Percentiles rank a stretch among this genome's conserved stretches.
phyloP scores from a whole-genome alignment of 495 filamentous ascomycete species.

The Tirmania nivea region DNA sequence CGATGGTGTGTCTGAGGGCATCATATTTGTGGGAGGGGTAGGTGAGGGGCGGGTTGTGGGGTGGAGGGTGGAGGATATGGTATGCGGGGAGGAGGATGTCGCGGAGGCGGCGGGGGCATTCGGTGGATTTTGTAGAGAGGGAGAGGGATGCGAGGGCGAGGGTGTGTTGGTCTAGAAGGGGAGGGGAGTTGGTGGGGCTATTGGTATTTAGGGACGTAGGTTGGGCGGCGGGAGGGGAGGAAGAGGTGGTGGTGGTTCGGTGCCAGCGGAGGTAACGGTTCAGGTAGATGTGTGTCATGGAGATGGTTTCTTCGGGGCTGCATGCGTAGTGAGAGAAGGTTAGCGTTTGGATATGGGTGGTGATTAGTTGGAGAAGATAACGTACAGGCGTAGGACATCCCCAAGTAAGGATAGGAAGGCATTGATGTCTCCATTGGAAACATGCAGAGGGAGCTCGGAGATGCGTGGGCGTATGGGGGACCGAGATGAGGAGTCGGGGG shows the following conservation, averaged over 20 bases:
- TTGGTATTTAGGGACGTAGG: not conserved
- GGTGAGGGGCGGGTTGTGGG: constrained; percentile 14
- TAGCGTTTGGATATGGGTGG: not conserved
- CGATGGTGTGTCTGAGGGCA: constrained; percentile 23
- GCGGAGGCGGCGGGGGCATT: constrained; percentile 25
- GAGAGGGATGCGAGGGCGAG: constrained; percentile 24
- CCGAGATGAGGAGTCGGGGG: too few relatives aligned
- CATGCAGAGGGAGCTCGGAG: too few relatives aligned
- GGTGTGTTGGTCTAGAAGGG: constrained; percentile 14
- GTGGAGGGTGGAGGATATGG: constrained; percentile 19
- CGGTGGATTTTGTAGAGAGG: constrained; percentile 25
- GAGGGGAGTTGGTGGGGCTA: not conserved
- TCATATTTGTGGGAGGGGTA: constrained; percentile 25
- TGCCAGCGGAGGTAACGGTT: constrained; percentile 22
- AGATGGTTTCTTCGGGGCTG: constrained; percentile 23
- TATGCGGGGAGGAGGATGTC: constrained; percentile 26
- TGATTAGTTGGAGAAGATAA: not conserved
- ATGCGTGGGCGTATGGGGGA: too few relatives aligned
- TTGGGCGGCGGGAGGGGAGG: constrained; percentile 17
- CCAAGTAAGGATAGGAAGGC: constrained; percentile 23
- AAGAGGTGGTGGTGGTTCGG: constrained; percentile 4
- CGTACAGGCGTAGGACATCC: constrained; percentile 24
- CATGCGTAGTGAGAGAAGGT: not conserved
- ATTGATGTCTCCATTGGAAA: too few relatives aligned
- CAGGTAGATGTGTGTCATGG: constrained; percentile 27